Evolutionary conservation across 176 grass and related monocot genomes (phyloP).

Genomic region (Otatea glauca): DNA sequence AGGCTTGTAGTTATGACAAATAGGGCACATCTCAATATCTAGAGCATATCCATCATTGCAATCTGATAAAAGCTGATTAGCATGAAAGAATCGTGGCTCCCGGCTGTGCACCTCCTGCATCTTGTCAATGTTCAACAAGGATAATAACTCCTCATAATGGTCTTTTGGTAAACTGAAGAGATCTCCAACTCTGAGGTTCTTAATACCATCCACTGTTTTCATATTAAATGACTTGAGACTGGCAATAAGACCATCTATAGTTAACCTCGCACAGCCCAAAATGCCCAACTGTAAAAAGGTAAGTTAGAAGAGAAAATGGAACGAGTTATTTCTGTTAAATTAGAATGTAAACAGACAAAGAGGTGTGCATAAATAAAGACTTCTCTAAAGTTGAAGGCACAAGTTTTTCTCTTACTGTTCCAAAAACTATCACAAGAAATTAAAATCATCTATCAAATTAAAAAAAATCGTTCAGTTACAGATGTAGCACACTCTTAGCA

Average conservation of each 20-base stretch:
- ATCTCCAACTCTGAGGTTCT: constrained; percentile 65
- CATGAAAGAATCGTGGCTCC: constrained; percentile 60
- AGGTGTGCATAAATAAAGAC: background rate
- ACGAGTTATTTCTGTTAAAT: background rate
- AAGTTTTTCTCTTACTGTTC: background rate
- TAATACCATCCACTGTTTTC: constrained; percentile 51
- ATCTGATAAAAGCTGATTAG: constrained; percentile 48
- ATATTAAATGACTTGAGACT: constrained; percentile 73
- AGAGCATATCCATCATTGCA: constrained; percentile 63
- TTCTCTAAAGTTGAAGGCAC: background rate
- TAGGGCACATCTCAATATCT: constrained; percentile 85
- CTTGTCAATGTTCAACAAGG: constrained; percentile 61
- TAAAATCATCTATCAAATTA: background rate
- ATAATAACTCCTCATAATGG: constrained; percentile 64
- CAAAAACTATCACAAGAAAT: background rate
- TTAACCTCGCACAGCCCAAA: constrained; percentile 58
- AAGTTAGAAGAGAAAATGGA: constrained; percentile 20
- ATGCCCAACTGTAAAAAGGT: constrained; percentile 63
- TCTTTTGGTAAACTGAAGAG: constrained; percentile 58
- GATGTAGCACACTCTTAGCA: background rate
- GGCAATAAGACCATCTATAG: constrained; percentile 65
- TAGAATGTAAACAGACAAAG: constrained; percentile 5
- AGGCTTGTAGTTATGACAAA: constrained; percentile 72
- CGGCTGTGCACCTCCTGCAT: constrained; percentile 33
- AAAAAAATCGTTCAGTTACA: background rate